A percentile compares a stretch with the other conserved stretches of the same genome.
Conservation (phyloP, 1,139 yeast species). For the Yamadazyma conglobata region DNA sequence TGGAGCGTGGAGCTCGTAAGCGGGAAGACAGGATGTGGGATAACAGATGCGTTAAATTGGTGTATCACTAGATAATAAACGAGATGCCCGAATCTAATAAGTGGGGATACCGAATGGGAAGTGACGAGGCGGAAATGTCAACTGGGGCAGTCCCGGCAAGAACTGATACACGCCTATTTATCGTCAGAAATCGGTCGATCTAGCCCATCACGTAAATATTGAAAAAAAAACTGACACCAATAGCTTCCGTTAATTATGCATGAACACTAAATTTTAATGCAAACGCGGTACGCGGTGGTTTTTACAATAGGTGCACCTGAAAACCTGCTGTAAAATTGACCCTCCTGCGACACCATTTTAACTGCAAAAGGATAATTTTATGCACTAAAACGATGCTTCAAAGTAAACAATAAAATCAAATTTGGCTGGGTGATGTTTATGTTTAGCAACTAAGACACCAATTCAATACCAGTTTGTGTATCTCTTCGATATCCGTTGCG, state of each 20-base stretch:
- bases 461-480: no score
- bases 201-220: no score
- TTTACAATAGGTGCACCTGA: background rate
- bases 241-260: no score
- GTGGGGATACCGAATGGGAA: no score
- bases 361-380: conserved; percentile 8
- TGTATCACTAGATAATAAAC: conserved; percentile 5
- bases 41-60: conserved; percentile 39
- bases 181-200: no score
- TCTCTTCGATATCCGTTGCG: no score
- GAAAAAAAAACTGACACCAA: no score
- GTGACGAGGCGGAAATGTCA: no score
- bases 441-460: conserved; percentile 1
- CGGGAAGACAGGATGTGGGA: conserved; percentile 55
- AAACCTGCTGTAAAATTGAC: background rate
- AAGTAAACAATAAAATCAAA: conserved; percentile 1
- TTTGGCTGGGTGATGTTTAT: background rate
- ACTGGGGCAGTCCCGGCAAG: no score
- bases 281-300: conserved; percentile 4
- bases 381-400: conserved; percentile 1
- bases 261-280: no score
- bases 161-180: no score
- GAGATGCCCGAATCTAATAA: no score
- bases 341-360: conserved; percentile 13
- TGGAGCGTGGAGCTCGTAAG: conserved; percentile 47